Base-by-base conservation (phyloP, 2,329 filamentous ascomycete genomes). In the Diaporthe batatas region DNA sequence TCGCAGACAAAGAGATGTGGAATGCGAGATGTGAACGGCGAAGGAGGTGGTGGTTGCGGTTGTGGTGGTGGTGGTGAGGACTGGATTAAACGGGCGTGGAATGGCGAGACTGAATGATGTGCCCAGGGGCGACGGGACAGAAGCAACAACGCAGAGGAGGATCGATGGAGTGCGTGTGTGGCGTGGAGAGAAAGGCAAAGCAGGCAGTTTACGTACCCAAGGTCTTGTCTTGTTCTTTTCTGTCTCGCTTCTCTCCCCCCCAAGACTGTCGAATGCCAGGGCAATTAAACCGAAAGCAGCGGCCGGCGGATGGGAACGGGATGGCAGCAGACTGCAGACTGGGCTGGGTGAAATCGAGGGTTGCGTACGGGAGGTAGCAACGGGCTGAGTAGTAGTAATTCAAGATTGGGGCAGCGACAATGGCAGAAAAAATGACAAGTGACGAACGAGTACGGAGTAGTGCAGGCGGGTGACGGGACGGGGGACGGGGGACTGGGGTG, bases 361-460 rank as follows among this genome's bases (percentile, higher is more conserved):
- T 42, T 42, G 36, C 18, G 58, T 47, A 44, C 36, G 44, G 47
- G 42, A 36, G 44, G 47, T 53, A 36, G 68, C 67, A 69, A 25
- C 36, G 36, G 32, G 18, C 21, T 49, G 44, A 49, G 44, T 14
- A 32, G 39, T 32, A 8, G 55, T 34, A 62, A 49, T 42, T 53
- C 36, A 64, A 44, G 62, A 69, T 39, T 65, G 67, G 51, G 36
- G 12, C 36, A 67, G 42, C 36, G 53, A 65, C 58, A 58, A 57
- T 44, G 49, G 12, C 32, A 55, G n/a, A n/a, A 62, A 54, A 54
- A 55, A 72, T 51, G 54, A 68, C 64, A 64, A 47, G 59, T 68
- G 53, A 70, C 64, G 21, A 54, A 67, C 64, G 21, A 59, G 29
- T 29, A 29, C 29, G 29, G 29, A 29, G 57, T 59, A 42, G 44